phyloP scores from a whole-genome alignment of 2,329 filamentous ascomycete species.

The Helminthosporium solani region DNA sequence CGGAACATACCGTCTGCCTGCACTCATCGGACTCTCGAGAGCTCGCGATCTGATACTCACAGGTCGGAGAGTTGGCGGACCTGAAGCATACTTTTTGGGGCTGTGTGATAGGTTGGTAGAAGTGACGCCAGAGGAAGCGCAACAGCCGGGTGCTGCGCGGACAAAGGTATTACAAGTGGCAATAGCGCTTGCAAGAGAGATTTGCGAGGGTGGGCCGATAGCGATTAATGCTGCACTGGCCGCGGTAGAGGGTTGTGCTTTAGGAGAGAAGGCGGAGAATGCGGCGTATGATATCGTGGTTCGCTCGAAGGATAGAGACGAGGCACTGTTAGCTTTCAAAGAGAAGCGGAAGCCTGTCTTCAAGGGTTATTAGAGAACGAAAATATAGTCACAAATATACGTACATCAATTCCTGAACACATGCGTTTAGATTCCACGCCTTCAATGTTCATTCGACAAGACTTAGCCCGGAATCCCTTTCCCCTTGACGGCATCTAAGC shows the following conservation, averaged over 20 bases:
- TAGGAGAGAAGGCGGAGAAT: constrained; percentile 76
- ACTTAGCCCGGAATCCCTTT: too few species aligned
- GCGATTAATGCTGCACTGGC: constrained; percentile 76
- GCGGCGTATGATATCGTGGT: constrained; percentile 82
- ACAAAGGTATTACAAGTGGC: constrained; percentile 72
- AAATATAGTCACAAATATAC: too few species aligned
- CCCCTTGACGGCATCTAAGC: too few species aligned
- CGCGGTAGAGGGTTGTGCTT: constrained; percentile 69
- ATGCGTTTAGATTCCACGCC: too few species aligned
- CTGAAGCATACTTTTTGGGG: constrained; percentile 89
- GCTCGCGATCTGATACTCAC: constrained; percentile 92
- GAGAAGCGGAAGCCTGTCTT: constrained; percentile 74
- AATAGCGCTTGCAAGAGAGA: constrained; percentile 75
- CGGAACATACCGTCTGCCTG: constrained; percentile 83
- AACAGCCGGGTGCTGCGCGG: constrained; percentile 56
- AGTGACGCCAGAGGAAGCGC: constrained; percentile 60
- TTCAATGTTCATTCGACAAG: too few species aligned
- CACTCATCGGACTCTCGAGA: constrained; percentile 73
- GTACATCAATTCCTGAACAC: too few species aligned
- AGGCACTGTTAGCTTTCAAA: constrained; percentile 82
- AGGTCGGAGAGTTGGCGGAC: constrained; percentile 76
- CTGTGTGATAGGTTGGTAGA: constrained; percentile 89
- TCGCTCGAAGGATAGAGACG: constrained; percentile 79
- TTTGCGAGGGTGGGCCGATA: constrained; percentile 86
- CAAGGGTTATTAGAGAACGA: constrained; percentile 52